phyloP scores from a whole-genome alignment of 805 yeast species.

The Lipomyces oligophaga region DNA sequence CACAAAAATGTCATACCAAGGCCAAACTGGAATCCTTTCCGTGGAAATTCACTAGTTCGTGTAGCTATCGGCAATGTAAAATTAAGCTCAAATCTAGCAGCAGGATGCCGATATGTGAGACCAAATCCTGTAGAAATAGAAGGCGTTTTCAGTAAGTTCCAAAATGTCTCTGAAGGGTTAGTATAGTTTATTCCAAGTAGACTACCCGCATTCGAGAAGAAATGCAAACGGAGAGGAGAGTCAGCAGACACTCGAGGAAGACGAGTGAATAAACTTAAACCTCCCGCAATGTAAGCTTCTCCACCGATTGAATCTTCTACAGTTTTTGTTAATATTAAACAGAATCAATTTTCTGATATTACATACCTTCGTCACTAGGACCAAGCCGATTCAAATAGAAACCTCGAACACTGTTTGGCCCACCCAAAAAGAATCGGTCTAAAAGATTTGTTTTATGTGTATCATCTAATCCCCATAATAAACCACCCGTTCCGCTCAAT shows the following conservation, averaged over 20 bases:
- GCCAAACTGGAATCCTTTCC: slow-evolving; percentile 68
- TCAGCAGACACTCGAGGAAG: slow-evolving; percentile 50
- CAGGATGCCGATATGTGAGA: slow-evolving; percentile 56
- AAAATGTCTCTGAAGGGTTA: slow-evolving; percentile 28
- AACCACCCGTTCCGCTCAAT: slow-evolving; percentile 52
- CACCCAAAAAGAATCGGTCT: slow-evolving; percentile 84
- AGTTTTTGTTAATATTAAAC: neutral
- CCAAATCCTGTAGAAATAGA: slow-evolving; percentile 59
- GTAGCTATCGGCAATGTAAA: slow-evolving; percentile 58
- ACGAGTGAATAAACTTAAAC: slow-evolving; percentile 55
- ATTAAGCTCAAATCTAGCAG: slow-evolving; percentile 65
- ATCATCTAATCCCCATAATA: slow-evolving; percentile 43
- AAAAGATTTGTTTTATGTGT: slow-evolving; percentile 51
- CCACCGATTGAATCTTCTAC: slow-evolving; percentile 63
- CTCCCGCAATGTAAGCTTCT: slow-evolving; percentile 52
- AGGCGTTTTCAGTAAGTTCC: slow-evolving; percentile 41
- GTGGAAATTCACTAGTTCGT: slow-evolving; percentile 47
- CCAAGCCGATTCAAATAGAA: slow-evolving; percentile 67
- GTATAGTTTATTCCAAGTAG: slow-evolving; percentile 35
- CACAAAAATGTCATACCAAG: slow-evolving; percentile 57
- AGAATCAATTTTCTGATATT: neutral
- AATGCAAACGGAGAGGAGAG: slow-evolving; percentile 58
- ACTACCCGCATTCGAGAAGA: slow-evolving; percentile 64
- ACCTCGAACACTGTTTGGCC: slow-evolving; percentile 67
- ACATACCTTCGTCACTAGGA: slow-evolving; percentile 44